Conservation (phyloP, 805 yeast species). For the Komagataella pastoris region DNA sequence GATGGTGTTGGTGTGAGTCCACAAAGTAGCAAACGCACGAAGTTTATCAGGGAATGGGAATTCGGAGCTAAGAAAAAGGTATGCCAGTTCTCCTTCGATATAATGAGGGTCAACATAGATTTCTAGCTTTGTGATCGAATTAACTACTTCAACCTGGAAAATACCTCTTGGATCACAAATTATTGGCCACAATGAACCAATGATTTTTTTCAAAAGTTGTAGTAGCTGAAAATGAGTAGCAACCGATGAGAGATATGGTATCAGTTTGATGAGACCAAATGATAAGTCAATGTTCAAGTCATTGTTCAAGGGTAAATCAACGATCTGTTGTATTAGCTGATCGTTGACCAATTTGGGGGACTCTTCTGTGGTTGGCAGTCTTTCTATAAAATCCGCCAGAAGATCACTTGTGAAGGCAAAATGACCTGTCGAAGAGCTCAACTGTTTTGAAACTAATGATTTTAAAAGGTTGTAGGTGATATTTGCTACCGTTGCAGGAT, state of each 20-base stretch:
- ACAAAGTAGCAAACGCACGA: constrained; percentile 47
- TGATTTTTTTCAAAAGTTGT: constrained; percentile 23
- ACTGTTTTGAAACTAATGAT: background rate
- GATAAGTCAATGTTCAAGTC: background rate
- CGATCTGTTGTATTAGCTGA: background rate
- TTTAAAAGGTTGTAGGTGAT: background rate
- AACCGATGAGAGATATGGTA: background rate
- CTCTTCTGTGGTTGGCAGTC: background rate
- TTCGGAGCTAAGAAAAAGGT: constrained; percentile 30
- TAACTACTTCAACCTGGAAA: constrained; percentile 61
- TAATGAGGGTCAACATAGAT: constrained; percentile 34
- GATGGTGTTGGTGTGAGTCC: constrained; percentile 47
- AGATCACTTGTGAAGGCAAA: background rate
- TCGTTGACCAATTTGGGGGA: background rate
- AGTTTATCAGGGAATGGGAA: constrained; percentile 25
- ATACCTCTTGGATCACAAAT: constrained; percentile 34
- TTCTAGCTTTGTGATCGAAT: constrained; percentile 48
- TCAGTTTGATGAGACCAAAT: background rate
- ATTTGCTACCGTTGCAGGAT: background rate
- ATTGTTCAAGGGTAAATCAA: background rate
- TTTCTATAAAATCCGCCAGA: background rate
- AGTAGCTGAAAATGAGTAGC: constrained; percentile 5
- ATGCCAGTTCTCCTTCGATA: constrained; percentile 63
- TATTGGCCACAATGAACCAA: constrained; percentile 41
- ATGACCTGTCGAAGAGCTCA: background rate